Base-by-base conservation (phyloP, 768 basidiomycete genomes). In the Gyrodon lividus region DNA sequence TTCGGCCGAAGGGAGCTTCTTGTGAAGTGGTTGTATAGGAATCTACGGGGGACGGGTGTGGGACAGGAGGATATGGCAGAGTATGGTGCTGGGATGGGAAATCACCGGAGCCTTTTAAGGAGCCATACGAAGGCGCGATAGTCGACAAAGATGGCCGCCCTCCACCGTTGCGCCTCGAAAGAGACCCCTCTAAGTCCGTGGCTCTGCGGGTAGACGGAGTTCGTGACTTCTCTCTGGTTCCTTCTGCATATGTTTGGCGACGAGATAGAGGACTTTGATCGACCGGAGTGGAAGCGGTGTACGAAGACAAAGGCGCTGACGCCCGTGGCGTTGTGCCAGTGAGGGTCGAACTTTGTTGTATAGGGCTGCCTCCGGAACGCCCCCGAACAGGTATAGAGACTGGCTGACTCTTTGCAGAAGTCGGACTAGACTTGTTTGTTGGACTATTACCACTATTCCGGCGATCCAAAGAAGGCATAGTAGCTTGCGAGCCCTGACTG, bases 151-250 rank as follows among this genome's bases (percentile, higher is more conserved):
- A 77, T 61, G 48, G 79, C 64, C 82, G 77, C 20, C 64, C 60
- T 34, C 78, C 72, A 37, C 73, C 68, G 44, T 78, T 79, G 44
- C 79, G 77, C 17, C 78, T 76, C 26, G 77, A 64, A 28, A 73
- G 52, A 20, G 77, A 68, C 17, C 70, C 67, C 12, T 81, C 83
- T 31, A 86, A 70, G 51, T 89, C 86, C 34, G 76, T 55, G 46
- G 77, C 70, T 68, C 80, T 86, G 19, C 83, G 81, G 56, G 72
- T 75, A 0, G 87, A 83, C 10, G 86, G 85, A 6, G 83, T 75
- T 56, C 83, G 78, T 1, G 79, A 71, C 7, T 80, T 81, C 26
- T 82, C 79, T 22, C 78, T 71, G 17, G 73, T 77, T 55, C 74
- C 80, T 41, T 86, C 83, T 41, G 71, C 66, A 30, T 69, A 74